phyloP scores from a whole-genome alignment of 2,329 filamentous ascomycete genomes.

The Polytolypa hystricis region DNA sequence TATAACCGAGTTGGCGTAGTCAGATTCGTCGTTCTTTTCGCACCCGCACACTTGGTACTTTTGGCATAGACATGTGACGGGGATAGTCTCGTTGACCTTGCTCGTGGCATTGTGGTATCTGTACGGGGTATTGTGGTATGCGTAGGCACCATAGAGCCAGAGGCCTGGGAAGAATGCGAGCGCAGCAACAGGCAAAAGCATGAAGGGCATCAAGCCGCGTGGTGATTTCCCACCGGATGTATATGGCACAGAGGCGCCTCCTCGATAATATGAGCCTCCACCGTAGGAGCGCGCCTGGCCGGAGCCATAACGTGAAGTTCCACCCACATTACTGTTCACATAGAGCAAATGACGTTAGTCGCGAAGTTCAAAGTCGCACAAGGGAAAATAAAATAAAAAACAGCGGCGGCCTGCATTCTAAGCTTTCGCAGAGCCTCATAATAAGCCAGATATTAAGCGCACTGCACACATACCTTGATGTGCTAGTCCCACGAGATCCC shows the following conservation, averaged over 20 bases:
- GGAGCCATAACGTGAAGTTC: constrained; percentile 11
- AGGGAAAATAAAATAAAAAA: too few species aligned
- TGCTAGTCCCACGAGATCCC: constrained; percentile 7
- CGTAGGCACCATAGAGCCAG: constrained; percentile 46
- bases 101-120: constrained; percentile 37
- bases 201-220: constrained; percentile 38
- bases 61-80: constrained; percentile 47
- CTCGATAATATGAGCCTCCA: constrained; percentile 43
- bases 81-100: constrained; percentile 39
- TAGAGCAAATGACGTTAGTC: constrained; percentile 1
- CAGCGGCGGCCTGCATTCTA: too few species aligned
- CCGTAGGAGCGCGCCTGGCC: constrained; percentile 34
- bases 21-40: constrained; percentile 38
- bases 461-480: constrained; percentile 2
- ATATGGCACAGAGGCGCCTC: constrained; percentile 44
- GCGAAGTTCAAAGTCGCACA: too few species aligned
- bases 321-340: constrained; percentile 10
- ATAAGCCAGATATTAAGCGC: too few species aligned
- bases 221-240: constrained; percentile 34
- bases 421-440: too few species aligned
- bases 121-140: constrained; percentile 42
- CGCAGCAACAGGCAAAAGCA: constrained; percentile 37
- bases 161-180: constrained; percentile 41
- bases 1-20: constrained; percentile 32
- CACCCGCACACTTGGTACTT: constrained; percentile 46